A percentile compares a stretch with the other conserved stretches of the same genome.
phyloP scores from a whole-genome alignment of 2,329 filamentous ascomycete species.

The Neonectria punicea region DNA sequence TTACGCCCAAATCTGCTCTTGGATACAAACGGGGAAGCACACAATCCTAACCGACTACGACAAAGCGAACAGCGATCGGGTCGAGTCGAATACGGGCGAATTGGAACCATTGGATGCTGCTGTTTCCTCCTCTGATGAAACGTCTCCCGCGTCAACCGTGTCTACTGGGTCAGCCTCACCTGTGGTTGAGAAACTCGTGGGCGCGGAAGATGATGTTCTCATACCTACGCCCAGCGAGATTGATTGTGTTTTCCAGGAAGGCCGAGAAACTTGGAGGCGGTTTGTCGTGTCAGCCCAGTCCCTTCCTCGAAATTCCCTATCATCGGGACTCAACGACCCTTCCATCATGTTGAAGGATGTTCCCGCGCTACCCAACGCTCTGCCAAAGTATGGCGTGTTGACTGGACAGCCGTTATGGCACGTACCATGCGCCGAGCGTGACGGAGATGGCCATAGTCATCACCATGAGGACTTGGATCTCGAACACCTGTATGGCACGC shows the following conservation, averaged over 20 bases:
- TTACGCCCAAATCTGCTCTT: conserved; percentile 9
- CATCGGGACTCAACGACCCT: conserved; percentile 19
- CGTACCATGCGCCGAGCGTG: not conserved
- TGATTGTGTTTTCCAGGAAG: conserved; percentile 15
- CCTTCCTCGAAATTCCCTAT: conserved; percentile 1
- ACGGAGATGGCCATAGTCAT: not conserved
- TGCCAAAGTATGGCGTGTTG: conserved; percentile 1
- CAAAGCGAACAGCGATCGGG: not conserved
- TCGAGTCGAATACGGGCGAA: not conserved
- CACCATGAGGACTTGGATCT: not conserved
- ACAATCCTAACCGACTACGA: not conserved
- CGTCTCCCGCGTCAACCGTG: not conserved
- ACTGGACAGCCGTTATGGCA: conserved; percentile 9
- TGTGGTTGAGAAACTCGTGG: conserved; percentile 1
- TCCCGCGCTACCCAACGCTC: conserved; percentile 6
- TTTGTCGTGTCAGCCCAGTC: conserved; percentile 14
- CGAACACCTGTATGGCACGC: not conserved
- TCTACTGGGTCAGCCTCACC: conserved; percentile 5
- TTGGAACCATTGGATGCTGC: not conserved
- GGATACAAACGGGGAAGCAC: conserved; percentile 17
- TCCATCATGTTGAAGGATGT: conserved; percentile 22
- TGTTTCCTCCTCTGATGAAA: not conserved
- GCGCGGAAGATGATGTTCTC: conserved; percentile 11
- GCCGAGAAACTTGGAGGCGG: conserved; percentile 6
- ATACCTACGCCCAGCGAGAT: conserved; percentile 10